Percentiles rank a stretch among this genome's conserved stretches.
Conservation (phyloP, 345 rosid genomes). For the Garcia nutans region DNA sequence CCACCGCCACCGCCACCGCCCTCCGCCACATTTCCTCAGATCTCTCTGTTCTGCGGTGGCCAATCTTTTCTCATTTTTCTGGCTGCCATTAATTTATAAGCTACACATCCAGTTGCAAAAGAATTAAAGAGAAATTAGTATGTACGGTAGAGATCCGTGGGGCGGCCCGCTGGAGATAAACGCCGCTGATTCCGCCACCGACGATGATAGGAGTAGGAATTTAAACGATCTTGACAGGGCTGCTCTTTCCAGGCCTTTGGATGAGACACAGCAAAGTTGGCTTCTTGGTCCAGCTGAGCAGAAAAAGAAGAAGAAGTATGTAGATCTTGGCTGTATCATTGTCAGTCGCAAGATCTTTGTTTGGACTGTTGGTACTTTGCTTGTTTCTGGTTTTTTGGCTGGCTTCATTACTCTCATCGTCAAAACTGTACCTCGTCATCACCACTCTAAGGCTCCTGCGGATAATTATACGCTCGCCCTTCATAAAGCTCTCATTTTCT, state of each 20-base stretch:
- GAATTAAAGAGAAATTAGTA: slow-evolving; percentile 23
- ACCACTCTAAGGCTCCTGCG: slow-evolving; percentile 47
- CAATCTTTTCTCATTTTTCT: neutral
- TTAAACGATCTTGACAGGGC: slow-evolving; percentile 80
- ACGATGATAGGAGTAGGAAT: slow-evolving; percentile 90
- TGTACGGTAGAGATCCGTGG: slow-evolving; percentile 99
- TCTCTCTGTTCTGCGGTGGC: neutral
- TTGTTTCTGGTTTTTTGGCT: slow-evolving; percentile 55
- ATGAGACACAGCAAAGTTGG: slow-evolving; percentile 99
- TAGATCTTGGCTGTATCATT: slow-evolving; percentile 91
- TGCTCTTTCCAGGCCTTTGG: slow-evolving; percentile 76
- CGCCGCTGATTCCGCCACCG: slow-evolving; percentile 92
- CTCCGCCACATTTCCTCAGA: neutral
- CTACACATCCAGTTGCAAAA: neutral
- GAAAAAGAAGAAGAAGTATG: slow-evolving; percentile 92
- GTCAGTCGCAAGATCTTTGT: slow-evolving; percentile 94
- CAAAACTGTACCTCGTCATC: slow-evolving; percentile 81
- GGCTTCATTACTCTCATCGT: slow-evolving; percentile 79
- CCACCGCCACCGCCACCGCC: neutral
- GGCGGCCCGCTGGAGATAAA: slow-evolving; percentile 95
- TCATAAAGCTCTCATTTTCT: slow-evolving; percentile 95
- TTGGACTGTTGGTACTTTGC: slow-evolving; percentile 79
- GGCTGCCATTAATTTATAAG: neutral
- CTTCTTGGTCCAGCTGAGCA: slow-evolving; percentile 85
- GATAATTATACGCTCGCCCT: slow-evolving; percentile 93